Base-by-base conservation (phyloP, 2,329 filamentous ascomycete species). In the Diaporthe ampelina region DNA sequence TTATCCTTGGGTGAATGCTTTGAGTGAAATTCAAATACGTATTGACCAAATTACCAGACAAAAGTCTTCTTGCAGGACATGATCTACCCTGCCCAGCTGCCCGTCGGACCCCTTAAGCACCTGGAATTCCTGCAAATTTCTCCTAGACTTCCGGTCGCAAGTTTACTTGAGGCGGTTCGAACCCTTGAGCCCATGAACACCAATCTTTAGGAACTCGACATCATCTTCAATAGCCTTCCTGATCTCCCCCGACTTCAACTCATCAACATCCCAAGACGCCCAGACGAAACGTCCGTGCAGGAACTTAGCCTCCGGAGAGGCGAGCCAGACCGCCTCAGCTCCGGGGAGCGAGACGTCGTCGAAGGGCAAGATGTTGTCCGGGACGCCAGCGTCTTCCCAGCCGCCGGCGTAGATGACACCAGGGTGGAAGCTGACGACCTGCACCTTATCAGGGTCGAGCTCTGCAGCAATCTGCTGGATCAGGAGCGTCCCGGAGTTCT, bases 381-480 rank as follows among this genome's bases (percentile, higher is more conserved):
- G n/a, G 9, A 61, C 32, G 4, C 69, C 69, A 29, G 57, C 45
- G 1, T 61, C 19, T 3, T 35, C n/a, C 72, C 72, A 73, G 11
- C 52, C 72, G 10, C 29, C 40, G 0, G 50, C 24, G n/a, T 58
- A 58, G 48, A 73, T 13, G n/a, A 70, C 59, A 6, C 79, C 79
- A 1, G 79, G 79, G 65, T 80, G 77, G 70, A 72, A 81, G 65
- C 65, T 78, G 67, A 79, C 5, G 26, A 81, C 57, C 68, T 78
- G 78, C 57, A 79, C 45, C 58, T 77, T 58, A 40, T 77, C 74
- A 4, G 77, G 59, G 48, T 65, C 21, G 7, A 73, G 24, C 19
- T 76, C 52, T 21, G 75, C 72, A 40, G 79, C 79, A 17, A 80
- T 65, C 48, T 77, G 74, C 72, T 78, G 77, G 6, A 78, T 8